Evolutionary conservation across 2,329 filamentous ascomycete species (phyloP).

Genomic region (Diaporthe helianthi): DNA sequence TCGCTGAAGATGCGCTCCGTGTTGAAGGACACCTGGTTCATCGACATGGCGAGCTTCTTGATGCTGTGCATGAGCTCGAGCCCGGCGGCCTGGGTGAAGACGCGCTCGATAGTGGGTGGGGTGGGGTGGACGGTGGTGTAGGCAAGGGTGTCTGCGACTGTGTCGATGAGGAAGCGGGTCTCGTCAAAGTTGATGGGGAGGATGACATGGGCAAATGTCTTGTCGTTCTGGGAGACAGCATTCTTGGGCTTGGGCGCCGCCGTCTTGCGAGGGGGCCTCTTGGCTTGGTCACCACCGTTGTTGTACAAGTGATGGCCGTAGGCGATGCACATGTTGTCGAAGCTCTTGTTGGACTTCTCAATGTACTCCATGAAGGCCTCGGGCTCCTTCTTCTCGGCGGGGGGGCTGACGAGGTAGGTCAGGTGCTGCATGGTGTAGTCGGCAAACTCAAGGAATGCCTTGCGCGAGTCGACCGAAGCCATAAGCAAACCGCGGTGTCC

Average conservation of each 20-base stretch:
- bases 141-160: neutral
- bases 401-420: neutral
- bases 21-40: neutral
- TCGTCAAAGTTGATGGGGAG: neutral
- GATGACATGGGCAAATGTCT: neutral
- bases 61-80: slow-evolving; percentile 1
- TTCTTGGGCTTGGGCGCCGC: neutral
- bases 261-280: too few species aligned
- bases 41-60: neutral
- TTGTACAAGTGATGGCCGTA: too few species aligned
- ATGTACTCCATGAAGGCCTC: neutral
- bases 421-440: neutral
- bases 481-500: neutral
- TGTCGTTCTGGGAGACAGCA: neutral
- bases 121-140: neutral
- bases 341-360: neutral
- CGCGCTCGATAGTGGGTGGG: rapidly evolving
- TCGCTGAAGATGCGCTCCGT: neutral
- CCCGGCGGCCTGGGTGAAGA: neutral
- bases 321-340: neutral
- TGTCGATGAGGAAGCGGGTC: neutral
- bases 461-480: neutral
- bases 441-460: neutral
- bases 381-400: neutral
- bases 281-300: too few species aligned